A percentile compares a stretch with the other conserved stretches of the same genome.
Evolutionary conservation across 352 stramenopile species (phyloP).

Genomic region (Globisporangium acanthophoron): DNA sequence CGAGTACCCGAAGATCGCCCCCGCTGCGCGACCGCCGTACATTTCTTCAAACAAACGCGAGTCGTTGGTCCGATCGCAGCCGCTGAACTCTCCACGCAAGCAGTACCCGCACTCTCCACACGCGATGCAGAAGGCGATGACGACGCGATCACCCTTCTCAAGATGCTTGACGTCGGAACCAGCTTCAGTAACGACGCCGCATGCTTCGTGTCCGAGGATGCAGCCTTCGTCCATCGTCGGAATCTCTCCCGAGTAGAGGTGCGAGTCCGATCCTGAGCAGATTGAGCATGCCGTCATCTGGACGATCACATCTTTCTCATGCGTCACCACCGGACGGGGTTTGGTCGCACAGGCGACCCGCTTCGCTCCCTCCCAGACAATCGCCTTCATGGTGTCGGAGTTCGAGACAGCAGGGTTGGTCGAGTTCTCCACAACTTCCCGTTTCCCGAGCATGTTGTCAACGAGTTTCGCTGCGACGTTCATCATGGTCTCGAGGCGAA

Average conservation of each 20-base stretch:
- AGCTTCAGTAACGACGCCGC: slow-evolving; percentile 50
- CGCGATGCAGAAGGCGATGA: slow-evolving; percentile 59
- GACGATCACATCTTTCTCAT: slow-evolving; percentile 47
- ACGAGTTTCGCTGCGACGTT: slow-evolving; percentile 6
- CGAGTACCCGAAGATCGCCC: slow-evolving; percentile 52
- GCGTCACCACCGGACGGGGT: slow-evolving; percentile 18
- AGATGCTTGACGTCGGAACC: slow-evolving; percentile 47
- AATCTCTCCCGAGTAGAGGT: slow-evolving; percentile 29
- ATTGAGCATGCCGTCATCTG: slow-evolving; percentile 63
- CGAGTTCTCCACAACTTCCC: slow-evolving; percentile 18
- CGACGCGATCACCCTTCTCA: slow-evolving; percentile 58
- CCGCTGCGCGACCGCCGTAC: slow-evolving; percentile 58
- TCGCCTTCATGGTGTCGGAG: slow-evolving; percentile 26
- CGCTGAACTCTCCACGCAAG: slow-evolving; percentile 44
- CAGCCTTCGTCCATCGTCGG: slow-evolving; percentile 48
- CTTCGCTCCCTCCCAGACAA: slow-evolving; percentile 21
- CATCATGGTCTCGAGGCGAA: background rate
- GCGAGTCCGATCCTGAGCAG: slow-evolving; percentile 42
- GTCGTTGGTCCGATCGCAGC: slow-evolving; percentile 69
- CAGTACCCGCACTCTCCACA: slow-evolving; percentile 74
- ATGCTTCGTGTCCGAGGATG: slow-evolving; percentile 61
- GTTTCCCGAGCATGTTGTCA: slow-evolving; percentile 6
- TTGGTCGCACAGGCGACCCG: slow-evolving; percentile 17
- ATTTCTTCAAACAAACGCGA: slow-evolving; percentile 55
- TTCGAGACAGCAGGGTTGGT: slow-evolving; percentile 21